Evolutionary conservation across 176 grass and related monocot species (phyloP), one percentile per base, ranked within the genome.

Genomic region (Avena sativa): DNA sequence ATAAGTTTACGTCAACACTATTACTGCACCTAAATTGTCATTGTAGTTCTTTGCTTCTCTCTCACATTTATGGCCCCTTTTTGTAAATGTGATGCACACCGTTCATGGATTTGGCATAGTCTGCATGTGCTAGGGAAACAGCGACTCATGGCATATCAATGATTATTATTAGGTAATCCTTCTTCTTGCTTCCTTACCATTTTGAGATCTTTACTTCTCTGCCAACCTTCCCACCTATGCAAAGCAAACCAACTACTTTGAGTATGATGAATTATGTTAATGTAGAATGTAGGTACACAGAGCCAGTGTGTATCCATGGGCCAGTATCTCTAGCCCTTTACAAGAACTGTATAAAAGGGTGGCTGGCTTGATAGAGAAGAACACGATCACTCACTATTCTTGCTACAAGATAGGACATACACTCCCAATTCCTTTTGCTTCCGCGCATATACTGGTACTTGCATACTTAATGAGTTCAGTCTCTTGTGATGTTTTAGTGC

Each of bases 1-100:
- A 66, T 80, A 85, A 65, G 87, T 89, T 74, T 30, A 74, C 67
- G 10, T 85, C 82, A 55, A 40, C 67, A 85, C 72, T 13, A 89
- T 66, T 50, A 65, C 4, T 72, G 12, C 79, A 74, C 75, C 30
- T 32, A 89, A 79, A 30, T 80, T 85, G 62, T 61, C 15, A 55
- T 44, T 26, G 61, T 9, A 62, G 44, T 43, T 66, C 20, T 84
- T 62, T 71, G 81, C 25, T 84, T 79, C 1, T 65, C 13, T 79
- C 28, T 64, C 81, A 55, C n/a, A 72, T 71, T 84, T 26, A 63
- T 89, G 53, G 11, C 64, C 64, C 28, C 13, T 67, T 67, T 72
- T 15, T 67, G 28, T 67, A 67, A 67, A 67, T 67, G 26, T 34
- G 28, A 67, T 67, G 63, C 8, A 26, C 26, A 67, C 28, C 13